Conservation (phyloP, 139 green algal genomes). For the Penium margaritaceum region DNA sequence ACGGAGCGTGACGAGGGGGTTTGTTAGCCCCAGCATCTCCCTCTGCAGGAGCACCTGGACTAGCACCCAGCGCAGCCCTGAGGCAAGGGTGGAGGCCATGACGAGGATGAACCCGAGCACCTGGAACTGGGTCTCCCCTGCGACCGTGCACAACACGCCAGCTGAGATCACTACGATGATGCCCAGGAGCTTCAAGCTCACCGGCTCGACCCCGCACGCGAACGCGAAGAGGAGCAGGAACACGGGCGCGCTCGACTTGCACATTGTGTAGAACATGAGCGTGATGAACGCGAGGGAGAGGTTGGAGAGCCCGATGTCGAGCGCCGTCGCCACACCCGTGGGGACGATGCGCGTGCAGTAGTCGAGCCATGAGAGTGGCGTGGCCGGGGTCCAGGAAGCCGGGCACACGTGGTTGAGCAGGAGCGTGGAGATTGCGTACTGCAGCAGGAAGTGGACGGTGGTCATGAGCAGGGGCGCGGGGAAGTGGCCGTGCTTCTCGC, state of each 20-base stretch:
- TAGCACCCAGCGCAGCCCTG: slow-evolving; percentile 34
- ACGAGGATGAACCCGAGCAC: slow-evolving; percentile 28
- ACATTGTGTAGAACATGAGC: slow-evolving; percentile 42
- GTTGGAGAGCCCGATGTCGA: slow-evolving; percentile 88
- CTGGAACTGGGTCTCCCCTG: slow-evolving; percentile 80
- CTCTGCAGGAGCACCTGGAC: slow-evolving; percentile 30
- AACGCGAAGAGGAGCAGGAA: slow-evolving; percentile 91
- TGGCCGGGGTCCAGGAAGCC: not conserved
- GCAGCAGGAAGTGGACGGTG: slow-evolving; percentile 43
- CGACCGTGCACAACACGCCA: slow-evolving; percentile 54
- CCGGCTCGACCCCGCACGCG: slow-evolving; percentile 43
- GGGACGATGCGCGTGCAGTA: slow-evolving; percentile 61
- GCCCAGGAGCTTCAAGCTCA: slow-evolving; percentile 53
- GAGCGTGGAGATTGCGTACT: slow-evolving; percentile 8
- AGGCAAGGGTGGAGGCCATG: slow-evolving; percentile 22
- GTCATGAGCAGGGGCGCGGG: slow-evolving; percentile 39
- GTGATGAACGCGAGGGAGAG: slow-evolving; percentile 60
- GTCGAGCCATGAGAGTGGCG: slow-evolving; percentile 15
- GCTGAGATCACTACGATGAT: slow-evolving; percentile 65
- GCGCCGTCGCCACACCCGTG: slow-evolving; percentile 73
- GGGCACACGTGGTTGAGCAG: slow-evolving; percentile 20
- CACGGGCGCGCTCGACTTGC: slow-evolving; percentile 60
- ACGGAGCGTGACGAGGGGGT: slow-evolving; percentile 16
- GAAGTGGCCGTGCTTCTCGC: slow-evolving; percentile 32
- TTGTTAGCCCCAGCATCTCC: too few species aligned